These are phyloP conservation scores for Psidium friedrichsthalianum DNA, from an alignment of 345 rosid genomes.

Conservation along the genomic window DNA sequence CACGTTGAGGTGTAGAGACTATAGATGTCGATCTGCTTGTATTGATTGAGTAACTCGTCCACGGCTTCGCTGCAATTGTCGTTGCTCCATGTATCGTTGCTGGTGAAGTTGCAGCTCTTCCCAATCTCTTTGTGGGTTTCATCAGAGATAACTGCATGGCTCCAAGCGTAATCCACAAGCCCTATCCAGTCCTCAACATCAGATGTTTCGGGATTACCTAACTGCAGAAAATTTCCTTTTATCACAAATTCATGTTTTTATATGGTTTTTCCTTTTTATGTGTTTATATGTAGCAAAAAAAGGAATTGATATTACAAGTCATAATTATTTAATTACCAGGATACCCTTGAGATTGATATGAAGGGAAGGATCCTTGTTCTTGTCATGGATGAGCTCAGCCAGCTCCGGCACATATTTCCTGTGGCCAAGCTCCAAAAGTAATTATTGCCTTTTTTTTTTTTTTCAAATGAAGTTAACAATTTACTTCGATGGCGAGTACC, in stretches of 20 bases:
- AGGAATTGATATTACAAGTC: background rate
- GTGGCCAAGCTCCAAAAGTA: background rate
- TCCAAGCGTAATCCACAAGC: slow-evolving; percentile 83
- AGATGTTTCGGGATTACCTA: slow-evolving; percentile 89
- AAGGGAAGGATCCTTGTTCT: slow-evolving; percentile 42
- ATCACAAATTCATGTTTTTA: no score
- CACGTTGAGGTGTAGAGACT: slow-evolving; percentile 78
- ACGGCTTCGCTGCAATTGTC: slow-evolving; percentile 38
- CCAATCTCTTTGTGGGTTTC: slow-evolving; percentile 52
- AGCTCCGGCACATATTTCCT: slow-evolving; percentile 89
- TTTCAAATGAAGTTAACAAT: background rate
- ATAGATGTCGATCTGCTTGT: slow-evolving; percentile 60
- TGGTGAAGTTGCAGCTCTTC: slow-evolving; percentile 47
- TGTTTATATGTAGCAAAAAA: background rate
- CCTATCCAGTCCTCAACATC: slow-evolving; percentile 80
- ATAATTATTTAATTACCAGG: slow-evolving; percentile 34
- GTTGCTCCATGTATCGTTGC: slow-evolving; percentile 51
- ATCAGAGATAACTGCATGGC: slow-evolving; percentile 85
- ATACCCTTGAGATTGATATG: slow-evolving; percentile 62
- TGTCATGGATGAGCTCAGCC: slow-evolving; percentile 59
- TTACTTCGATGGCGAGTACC: slow-evolving; percentile 17
- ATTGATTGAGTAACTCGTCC: slow-evolving; percentile 53
- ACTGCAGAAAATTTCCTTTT: slow-evolving; percentile 10
- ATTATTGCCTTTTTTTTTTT: background rate
- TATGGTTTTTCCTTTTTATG: background rate